These are phyloP conservation scores for Pyrus pyrifolia DNA, from an alignment of 306 rosid genomes.

Conservation along the genomic window DNA sequence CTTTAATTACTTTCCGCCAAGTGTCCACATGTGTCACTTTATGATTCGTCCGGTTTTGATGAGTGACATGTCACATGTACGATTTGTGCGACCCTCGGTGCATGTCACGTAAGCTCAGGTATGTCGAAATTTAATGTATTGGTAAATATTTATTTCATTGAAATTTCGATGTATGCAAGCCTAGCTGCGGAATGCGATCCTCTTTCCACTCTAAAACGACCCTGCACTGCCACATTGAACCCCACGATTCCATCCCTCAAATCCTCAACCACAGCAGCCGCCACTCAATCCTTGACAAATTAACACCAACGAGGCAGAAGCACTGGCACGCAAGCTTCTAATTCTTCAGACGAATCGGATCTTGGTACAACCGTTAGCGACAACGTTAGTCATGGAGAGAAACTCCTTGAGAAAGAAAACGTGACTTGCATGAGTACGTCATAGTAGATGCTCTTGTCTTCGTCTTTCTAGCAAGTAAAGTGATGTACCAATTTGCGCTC, in stretches of 20 bases:
- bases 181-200: not conserved
- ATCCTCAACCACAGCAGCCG: not conserved
- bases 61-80: too few species aligned
- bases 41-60: too few species aligned
- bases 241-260: not conserved
- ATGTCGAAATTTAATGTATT: too few species aligned
- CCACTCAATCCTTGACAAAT: not conserved
- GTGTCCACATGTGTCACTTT: too few species aligned
- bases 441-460: not conserved
- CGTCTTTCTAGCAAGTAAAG: not conserved
- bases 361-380: too few species aligned
- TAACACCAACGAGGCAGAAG: not conserved
- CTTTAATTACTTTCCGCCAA: too few species aligned
- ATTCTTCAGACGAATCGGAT: not conserved
- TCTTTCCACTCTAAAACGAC: not conserved
- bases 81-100: too few species aligned
- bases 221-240: not conserved
- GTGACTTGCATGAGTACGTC: not conserved
- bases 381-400: not conserved
- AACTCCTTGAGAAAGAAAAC: not conserved
- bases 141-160: too few species aligned
- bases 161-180: too few species aligned
- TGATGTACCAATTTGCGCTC: not conserved
- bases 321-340: not conserved
- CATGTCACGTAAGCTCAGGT: accelerated